Conservation (phyloP, 176 grass and related monocot species). For the Olyra latifolia region DNA sequence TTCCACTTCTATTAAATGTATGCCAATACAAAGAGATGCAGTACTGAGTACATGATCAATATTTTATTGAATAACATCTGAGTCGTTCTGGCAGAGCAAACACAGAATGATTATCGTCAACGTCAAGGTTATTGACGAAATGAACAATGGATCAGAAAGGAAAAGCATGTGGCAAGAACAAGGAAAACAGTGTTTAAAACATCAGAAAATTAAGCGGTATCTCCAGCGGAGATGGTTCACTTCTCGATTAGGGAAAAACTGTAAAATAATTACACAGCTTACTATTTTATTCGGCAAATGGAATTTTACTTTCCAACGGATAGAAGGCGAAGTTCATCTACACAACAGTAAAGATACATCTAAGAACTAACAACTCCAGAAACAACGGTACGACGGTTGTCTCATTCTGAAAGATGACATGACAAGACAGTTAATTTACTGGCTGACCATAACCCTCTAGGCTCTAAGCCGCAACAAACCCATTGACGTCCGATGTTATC, state of each 20-base stretch:
- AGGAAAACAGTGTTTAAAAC: background rate
- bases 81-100: no score
- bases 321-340: slow-evolving; percentile 20
- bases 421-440: background rate
- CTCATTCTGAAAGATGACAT: slow-evolving; percentile 1
- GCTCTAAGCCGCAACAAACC: background rate
- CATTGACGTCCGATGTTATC: background rate
- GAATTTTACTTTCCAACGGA: slow-evolving; percentile 30
- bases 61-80: no score
- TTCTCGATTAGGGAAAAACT: background rate
- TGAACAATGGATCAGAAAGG: no score
- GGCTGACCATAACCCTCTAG: background rate
- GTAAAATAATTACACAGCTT: background rate
- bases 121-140: no score
- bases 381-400: background rate
- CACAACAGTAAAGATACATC: slow-evolving; percentile 15
- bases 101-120: no score
- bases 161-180: no score
- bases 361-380: background rate
- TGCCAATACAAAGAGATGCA: no score
- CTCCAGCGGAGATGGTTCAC: background rate
- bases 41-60: no score
- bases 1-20: no score
- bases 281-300: background rate
- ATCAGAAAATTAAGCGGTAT: background rate